A percentile compares a stretch with the other conserved stretches of the same genome.
These are phyloP conservation scores for Populus tomentosa DNA, from an alignment of 441 rosid genomes.

Conservation along the genomic window DNA sequence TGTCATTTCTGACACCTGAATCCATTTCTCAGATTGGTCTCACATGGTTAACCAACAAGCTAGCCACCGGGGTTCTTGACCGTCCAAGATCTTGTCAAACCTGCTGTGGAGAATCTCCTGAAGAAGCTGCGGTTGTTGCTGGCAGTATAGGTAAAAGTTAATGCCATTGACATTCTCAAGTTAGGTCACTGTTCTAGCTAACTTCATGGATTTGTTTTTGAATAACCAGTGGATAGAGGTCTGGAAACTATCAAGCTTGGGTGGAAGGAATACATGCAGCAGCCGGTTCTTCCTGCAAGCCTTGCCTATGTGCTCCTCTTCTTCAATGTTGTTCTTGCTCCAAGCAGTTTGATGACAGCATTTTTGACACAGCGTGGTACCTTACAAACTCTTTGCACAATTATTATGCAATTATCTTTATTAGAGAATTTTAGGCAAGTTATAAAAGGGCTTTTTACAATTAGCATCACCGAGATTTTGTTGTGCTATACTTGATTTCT, in stretches of 20 bases:
- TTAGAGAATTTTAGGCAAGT: not conserved
- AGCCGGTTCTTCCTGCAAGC: conserved; percentile 96
- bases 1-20: conserved; percentile 7
- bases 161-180: not conserved
- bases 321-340: conserved; percentile 84
- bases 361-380: conserved; percentile 85
- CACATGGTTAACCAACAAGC: conserved; percentile 72
- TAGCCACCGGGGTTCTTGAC: conserved; percentile 84
- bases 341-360: conserved; percentile 95
- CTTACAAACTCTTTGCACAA: conserved; percentile 1
- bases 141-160: conserved; percentile 45
- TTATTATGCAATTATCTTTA: not conserved
- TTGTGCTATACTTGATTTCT: not conserved
- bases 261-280: conserved; percentile 89
- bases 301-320: conserved; percentile 81
- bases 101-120: conserved; percentile 35
- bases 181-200: not conserved
- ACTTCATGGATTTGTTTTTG: conserved; percentile 11
- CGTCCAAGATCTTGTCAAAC: conserved; percentile 56
- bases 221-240: conserved; percentile 40
- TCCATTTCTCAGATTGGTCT: conserved; percentile 56
- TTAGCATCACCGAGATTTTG: not conserved
- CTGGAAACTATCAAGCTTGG: conserved; percentile 84
- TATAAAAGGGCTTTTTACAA: not conserved
- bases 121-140: conserved; percentile 24